Percentiles rank a stretch among this genome's conserved stretches.
Evolutionary conservation across 805 yeast species (phyloP).

Genomic region (Jamesozyma gamospora): DNA sequence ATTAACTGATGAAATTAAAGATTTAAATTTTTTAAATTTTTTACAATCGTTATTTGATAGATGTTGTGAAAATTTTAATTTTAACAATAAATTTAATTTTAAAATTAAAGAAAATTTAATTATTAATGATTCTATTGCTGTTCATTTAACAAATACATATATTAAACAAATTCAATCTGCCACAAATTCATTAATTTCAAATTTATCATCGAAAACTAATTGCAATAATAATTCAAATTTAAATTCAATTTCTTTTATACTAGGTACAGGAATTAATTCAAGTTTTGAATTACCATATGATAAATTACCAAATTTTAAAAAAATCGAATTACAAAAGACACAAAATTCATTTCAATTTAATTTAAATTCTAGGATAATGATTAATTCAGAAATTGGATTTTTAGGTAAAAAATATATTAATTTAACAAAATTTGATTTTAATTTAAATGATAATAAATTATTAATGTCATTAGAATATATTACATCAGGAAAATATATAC

Average conservation of each 20-base stretch:
- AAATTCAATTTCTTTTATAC: conserved; percentile 43
- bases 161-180: conserved; percentile 8
- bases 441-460: neutral
- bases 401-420: conserved; percentile 14
- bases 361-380: conserved; percentile 7
- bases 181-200: conserved; percentile 3
- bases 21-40: conserved; percentile 34
- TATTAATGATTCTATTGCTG: conserved; percentile 60
- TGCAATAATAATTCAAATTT: neutral
- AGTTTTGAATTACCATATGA: conserved; percentile 30
- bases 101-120: conserved; percentile 33
- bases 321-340: neutral
- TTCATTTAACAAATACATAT: conserved; percentile 41
- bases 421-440: conserved; percentile 15
- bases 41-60: conserved; percentile 30
- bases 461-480: conserved; percentile 25
- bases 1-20: conserved; percentile 34
- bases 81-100: conserved; percentile 19
- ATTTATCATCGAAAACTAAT: neutral
- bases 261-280: conserved; percentile 61
- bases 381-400: conserved; percentile 25
- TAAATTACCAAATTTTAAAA: conserved; percentile 11
- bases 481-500: conserved; percentile 22
- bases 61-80: neutral
- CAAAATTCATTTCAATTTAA: neutral